phyloP scores from a whole-genome alignment of 768 basidiomycete genomes.

The Cubamyces sp. region DNA sequence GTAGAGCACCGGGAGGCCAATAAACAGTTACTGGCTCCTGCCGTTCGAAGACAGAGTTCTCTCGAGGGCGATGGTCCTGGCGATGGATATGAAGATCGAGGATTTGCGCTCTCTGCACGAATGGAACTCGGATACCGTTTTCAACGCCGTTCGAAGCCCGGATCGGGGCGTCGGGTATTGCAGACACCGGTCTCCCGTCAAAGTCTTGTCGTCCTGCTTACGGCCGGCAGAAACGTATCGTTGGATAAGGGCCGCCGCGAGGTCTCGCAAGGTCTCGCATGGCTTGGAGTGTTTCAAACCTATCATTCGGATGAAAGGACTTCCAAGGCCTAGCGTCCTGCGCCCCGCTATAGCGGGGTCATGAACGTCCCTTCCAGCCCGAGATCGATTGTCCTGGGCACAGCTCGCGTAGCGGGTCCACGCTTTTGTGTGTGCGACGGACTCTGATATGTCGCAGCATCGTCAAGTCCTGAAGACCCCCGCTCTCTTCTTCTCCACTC shows the following conservation, averaged over 20 bases:
- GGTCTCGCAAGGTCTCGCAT: neutral
- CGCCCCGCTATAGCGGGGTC: neutral
- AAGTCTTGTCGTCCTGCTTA: too few relatives aligned
- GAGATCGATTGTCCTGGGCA: conserved; percentile 4
- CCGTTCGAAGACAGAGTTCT: too few relatives aligned
- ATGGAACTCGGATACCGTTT: too few relatives aligned
- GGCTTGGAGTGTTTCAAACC: conserved; percentile 7
- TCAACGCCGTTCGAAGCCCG: too few relatives aligned
- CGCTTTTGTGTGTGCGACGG: neutral
- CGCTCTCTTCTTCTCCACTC: neutral
- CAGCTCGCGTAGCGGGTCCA: neutral
- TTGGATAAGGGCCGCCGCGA: neutral
- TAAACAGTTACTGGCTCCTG: too few relatives aligned
- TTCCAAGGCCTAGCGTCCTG: neutral
- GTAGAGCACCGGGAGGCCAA: too few relatives aligned
- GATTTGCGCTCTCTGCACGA: too few relatives aligned
- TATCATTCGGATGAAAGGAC: conserved; percentile 3
- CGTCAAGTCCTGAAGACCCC: neutral
- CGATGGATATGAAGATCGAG: too few relatives aligned
- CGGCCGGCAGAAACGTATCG: too few relatives aligned
- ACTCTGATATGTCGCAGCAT: neutral
- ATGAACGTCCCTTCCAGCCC: neutral
- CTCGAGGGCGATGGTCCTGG: too few relatives aligned
- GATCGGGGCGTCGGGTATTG: too few relatives aligned
- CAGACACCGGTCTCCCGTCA: too few relatives aligned